Base-by-base conservation (phyloP, 2,329 filamentous ascomycete species). In the Phaeophleospora eucalypticola region DNA sequence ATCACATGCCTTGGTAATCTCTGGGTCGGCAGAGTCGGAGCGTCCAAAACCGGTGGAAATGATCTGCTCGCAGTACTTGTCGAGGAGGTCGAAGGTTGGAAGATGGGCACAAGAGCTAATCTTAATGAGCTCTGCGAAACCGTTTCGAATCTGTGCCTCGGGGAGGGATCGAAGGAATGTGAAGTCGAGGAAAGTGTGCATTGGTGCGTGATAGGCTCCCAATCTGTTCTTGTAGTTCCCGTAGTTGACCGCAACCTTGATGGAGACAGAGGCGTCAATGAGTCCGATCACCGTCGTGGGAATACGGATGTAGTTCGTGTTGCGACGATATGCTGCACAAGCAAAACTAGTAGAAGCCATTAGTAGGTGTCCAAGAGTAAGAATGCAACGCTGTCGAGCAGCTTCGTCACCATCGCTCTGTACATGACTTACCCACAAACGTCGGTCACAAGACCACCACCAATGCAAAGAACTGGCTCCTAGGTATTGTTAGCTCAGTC, bases 161-260 rank as follows among this genome's bases (percentile, higher is more conserved):
- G 84, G 83, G 0, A 87, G 71, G 1, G 81, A 84, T 37, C 80
- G 79, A n/a, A 87, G 71, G 67, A 87, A 87, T 14, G 75, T 78
- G 63, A 87, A 87, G 65, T 87, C 84, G 37, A 87, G 76, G 71
- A 87, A 86, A 0, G 84, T 87, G 61, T 84, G 81, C 39, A 58
- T 56, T 18, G 84, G 84, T 0, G 84, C 83, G 59, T 87, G 84
- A 63, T 87, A 87, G 3, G 83, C 84, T 20, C 83, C 83, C 0
- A 87, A 76, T 10, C 83, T 75, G 68, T 87, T 87, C 74, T 87
- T 87, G 73, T 86, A 85, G 64, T 82, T 80, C 63, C 82, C 83
- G 59, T 87, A 86, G 71, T 87, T 87, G 59, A 87, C 83, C 10
- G 82, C 84, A n/a, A 87, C 84, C 63, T 87, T 87, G 72, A 87